Base-by-base conservation (phyloP, 495 filamentous ascomycete species). In the Cercophora newfieldiana region DNA sequence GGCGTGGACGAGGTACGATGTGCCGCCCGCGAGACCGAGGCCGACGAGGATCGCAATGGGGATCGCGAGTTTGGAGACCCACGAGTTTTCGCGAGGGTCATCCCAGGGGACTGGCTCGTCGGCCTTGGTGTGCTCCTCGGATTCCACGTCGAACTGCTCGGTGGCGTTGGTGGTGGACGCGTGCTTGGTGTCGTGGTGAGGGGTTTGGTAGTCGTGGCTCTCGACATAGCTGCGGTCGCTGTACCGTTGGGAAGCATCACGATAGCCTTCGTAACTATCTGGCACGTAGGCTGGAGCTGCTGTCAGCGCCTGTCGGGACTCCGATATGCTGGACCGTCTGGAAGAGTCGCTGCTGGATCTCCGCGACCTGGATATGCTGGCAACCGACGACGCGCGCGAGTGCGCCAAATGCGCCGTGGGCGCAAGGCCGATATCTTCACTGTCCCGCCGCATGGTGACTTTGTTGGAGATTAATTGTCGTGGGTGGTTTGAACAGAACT, bases 1-100 rank as follows among this genome's bases (percentile, higher is more conserved):
- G 7, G 49, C 55, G 12, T 69, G 64, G 1, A 73, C 31, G 25
- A 61, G 66, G 56, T 65, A 68, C 16, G 69, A 69, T 1, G 24
- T 4, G 33, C 33, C 24, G 22, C 26, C 37, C 6, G 28, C 24
- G 24, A 61, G 12, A 4, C 22, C 37, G 21, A 24, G 21, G 21
- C 33, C 44, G 16, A 61, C 24, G 37, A 61, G 33, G 37, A 61
- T 19, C 21, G 59, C 44, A 1, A 49, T 5, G 1, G 59, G 59
- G 59, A 61, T 19, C 7, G 44, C 59, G 33, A 61, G 59, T 22
- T 21, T 33, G 16, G 33, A n/a, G 59, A 61, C 33, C 21, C 14
- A 2, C 21, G 59, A 25, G 37, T 49, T 19, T 2, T 53, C 50
- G 2, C 8, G 19, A 19, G 25, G 1, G n/a, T 7, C 21, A 8